Conservation (phyloP, 352 stramenopile species). For the Phytopythium vexans region DNA sequence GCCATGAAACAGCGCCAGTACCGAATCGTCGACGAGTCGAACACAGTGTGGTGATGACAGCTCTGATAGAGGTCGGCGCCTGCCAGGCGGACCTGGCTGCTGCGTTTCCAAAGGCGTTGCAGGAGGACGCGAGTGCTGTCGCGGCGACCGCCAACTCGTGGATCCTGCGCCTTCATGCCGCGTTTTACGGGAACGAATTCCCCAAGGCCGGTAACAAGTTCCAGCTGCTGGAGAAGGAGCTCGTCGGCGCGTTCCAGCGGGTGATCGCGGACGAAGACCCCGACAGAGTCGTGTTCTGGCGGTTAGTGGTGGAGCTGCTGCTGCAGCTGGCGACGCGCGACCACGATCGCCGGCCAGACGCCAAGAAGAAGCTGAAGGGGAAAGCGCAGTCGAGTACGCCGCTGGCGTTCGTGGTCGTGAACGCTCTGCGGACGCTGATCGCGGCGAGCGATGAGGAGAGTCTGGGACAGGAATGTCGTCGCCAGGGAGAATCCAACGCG, state of each 20-base stretch:
- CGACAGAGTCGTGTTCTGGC: slow-evolving; percentile 22
- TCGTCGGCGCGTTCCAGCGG: slow-evolving; percentile 21
- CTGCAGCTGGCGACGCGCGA: slow-evolving; percentile 23
- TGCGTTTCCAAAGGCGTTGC: not conserved
- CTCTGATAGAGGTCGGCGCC: too few species aligned
- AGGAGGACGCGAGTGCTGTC: not conserved
- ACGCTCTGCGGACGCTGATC: slow-evolving; percentile 38
- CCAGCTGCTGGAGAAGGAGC: slow-evolving; percentile 33
- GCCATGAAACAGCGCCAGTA: too few species aligned
- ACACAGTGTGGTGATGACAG: too few species aligned
- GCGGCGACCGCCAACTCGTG: slow-evolving; percentile 9
- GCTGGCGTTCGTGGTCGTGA: slow-evolving; percentile 52
- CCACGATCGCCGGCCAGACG: not conserved
- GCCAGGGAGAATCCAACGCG: slow-evolving; percentile 20
- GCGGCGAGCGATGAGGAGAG: slow-evolving; percentile 1
- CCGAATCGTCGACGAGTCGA: too few species aligned
- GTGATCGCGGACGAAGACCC: slow-evolving; percentile 1
- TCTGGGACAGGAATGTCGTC: slow-evolving; percentile 8
- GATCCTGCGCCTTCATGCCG: slow-evolving; percentile 17
- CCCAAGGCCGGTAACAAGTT: slow-evolving; percentile 44
- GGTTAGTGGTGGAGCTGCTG: slow-evolving; percentile 36
- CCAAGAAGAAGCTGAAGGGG: slow-evolving; percentile 23
- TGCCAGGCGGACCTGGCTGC: too few species aligned
- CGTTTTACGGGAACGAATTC: slow-evolving; percentile 23
- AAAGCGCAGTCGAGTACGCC: slow-evolving; percentile 45